A percentile compares a stretch with the other conserved stretches of the same genome.
Evolutionary conservation across 2,329 filamentous ascomycete species (phyloP).

Genomic region (Orbilia brochopaga): DNA sequence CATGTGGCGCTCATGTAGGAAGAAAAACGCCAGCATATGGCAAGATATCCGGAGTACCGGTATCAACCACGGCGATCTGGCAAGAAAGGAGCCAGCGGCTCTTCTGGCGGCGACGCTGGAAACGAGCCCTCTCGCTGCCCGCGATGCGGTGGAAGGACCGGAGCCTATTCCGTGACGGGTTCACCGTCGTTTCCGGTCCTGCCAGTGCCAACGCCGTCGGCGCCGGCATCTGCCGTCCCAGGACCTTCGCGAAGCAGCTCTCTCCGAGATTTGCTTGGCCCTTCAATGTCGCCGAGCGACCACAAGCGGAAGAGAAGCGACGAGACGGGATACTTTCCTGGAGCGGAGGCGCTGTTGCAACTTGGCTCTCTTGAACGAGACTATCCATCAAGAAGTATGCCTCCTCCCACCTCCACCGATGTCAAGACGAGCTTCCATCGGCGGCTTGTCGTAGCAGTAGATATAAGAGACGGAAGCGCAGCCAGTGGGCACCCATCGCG

Average conservation of each 20-base stretch:
- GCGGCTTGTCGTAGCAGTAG: conserved; percentile 11
- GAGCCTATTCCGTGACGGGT: conserved; percentile 52
- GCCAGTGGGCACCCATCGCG: conserved; percentile 13
- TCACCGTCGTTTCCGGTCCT: conserved; percentile 53
- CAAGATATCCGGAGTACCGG: conserved; percentile 89
- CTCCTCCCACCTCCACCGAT: conserved; percentile 38
- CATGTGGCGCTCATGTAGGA: conserved; percentile 62
- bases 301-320: conserved; percentile 50
- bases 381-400: conserved; percentile 45
- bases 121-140: conserved; percentile 55
- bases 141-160: conserved; percentile 60
- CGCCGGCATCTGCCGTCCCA: conserved; percentile 34
- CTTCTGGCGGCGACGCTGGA: conserved; percentile 56
- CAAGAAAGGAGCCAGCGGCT: conserved; percentile 57
- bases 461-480: conserved; percentile 19
- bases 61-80: conserved; percentile 81
- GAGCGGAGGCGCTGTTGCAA: conserved; percentile 54
- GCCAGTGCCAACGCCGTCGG: conserved; percentile 51
- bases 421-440: conserved; percentile 11
- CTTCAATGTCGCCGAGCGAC: conserved; percentile 36
- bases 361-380: conserved; percentile 51
- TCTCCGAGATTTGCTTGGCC: conserved; percentile 38
- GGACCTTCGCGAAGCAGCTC: conserved; percentile 49
- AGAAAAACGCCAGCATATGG: conserved; percentile 87
- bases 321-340: conserved; percentile 50